Base-by-base conservation (phyloP, 441 rosid genomes). In the Mallotus repandus region DNA sequence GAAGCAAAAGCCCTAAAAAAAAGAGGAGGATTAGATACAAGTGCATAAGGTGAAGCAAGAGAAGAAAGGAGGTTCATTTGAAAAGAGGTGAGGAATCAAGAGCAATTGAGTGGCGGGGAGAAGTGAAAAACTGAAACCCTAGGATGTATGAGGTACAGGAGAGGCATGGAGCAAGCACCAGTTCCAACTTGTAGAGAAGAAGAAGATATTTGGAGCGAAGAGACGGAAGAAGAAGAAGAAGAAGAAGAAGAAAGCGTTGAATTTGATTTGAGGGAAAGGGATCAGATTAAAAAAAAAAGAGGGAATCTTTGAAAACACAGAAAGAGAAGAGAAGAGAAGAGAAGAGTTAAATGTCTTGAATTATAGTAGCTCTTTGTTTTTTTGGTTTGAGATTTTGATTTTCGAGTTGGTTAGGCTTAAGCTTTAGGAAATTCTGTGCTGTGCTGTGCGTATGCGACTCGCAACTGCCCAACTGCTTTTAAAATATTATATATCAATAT, bases 101-200 rank as follows among this genome's bases (percentile, higher is more conserved):
- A 63, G 18, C 16, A 70, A 46, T 59, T 59, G 66, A 59, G 56
- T 0, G 43, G 74, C 9, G 18, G 56, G 16, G 41, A 15, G 25
- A 18, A 29, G 58, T 10, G 48, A 70, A 18, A 55, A 38, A 45
- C 48, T 38, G 70, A 41, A 73, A 66, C 65, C 71, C 71, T 73
- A 66, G 25, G 38, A 43, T 21, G 63, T 7, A 43, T 43, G 11
- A 10, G 13, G 14, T 21, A 29, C 32, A 29, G 22, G 18, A 19
- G 48, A 68, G 14, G 61, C 49, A 68, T 55, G 15, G 19, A 46
- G 72, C 11, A 60, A 45, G 48, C 38, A 43, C 45, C 6, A 59
- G 29, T 4, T 38, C 6, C 41, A 38, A 6, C 41, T 4, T 1
- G 54, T 5, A 22, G 55, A 49, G 19, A 15, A 6, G 29, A 35